Percentiles rank a stretch among this genome's conserved stretches.
These are phyloP conservation scores for Vitis rotundifolia DNA, from an alignment of 164 flowering plant species.

Conservation along the genomic window DNA sequence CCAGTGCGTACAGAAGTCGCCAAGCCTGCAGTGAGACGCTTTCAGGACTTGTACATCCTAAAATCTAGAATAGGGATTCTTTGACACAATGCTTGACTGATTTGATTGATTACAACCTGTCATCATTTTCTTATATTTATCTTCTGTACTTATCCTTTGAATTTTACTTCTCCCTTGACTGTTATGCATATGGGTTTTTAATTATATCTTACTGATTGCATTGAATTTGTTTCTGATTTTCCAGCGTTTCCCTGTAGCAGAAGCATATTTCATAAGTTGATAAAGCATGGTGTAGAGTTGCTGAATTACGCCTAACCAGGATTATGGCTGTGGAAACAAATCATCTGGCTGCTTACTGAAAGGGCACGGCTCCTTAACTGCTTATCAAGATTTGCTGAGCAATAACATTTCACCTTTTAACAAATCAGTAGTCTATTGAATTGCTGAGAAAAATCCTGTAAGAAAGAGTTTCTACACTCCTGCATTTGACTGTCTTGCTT, in stretches of 20 bases:
- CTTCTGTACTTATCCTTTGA: neutral
- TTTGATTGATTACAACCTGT: neutral
- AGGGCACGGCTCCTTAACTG: neutral
- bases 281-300: neutral
- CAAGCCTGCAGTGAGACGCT: neutral
- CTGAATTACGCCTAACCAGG: neutral
- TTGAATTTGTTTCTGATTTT: neutral
- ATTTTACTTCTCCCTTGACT: neutral
- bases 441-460: neutral
- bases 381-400: neutral
- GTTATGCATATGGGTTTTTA: neutral
- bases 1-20: neutral
- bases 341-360: neutral
- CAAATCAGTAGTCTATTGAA: neutral
- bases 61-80: neutral
- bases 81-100: neutral
- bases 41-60: neutral
- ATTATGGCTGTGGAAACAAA: slow-evolving; percentile 1
- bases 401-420: neutral
- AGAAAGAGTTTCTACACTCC: too few species aligned
- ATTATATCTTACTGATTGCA: neutral
- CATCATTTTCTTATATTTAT: neutral
- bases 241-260: neutral
- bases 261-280: neutral
- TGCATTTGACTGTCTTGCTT: neutral